A percentile compares a stretch with the other conserved stretches of the same genome.
Evolutionary conservation across 306 rosid genomes (phyloP).

Genomic region (Leucaena leucocephala): DNA sequence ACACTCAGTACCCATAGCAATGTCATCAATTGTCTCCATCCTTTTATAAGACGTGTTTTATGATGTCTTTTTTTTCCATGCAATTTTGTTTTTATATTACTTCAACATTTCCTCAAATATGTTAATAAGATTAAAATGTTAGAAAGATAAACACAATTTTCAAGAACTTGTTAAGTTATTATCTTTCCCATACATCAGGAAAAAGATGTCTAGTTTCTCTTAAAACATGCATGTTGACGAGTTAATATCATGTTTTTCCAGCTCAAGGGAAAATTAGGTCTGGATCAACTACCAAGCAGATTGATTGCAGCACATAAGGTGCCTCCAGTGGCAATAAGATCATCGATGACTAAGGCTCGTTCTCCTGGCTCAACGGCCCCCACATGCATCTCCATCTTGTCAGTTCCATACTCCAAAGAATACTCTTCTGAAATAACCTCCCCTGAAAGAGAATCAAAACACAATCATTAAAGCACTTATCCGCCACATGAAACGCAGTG

Average conservation of each 20-base stretch:
- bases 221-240: neutral
- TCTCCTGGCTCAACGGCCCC: slow-evolving; percentile 94
- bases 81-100: neutral
- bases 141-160: neutral
- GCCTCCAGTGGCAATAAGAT: slow-evolving; percentile 98
- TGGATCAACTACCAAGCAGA: slow-evolving; percentile 68
- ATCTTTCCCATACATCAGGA: neutral
- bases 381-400: slow-evolving; percentile 93
- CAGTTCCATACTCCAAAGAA: slow-evolving; percentile 95
- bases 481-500: slow-evolving; percentile 1
- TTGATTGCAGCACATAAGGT: slow-evolving; percentile 88
- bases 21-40: slow-evolving; percentile 23
- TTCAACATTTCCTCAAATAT: neutral
- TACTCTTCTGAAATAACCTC: slow-evolving; percentile 95
- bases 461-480: slow-evolving; percentile 29
- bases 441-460: slow-evolving; percentile 57
- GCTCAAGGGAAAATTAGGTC: neutral
- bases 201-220: neutral
- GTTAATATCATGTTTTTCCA: slow-evolving; percentile 3
- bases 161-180: neutral
- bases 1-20: slow-evolving; percentile 26
- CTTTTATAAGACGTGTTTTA: neutral
- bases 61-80: neutral
- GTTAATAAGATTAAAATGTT: neutral
- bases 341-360: slow-evolving; percentile 89